A percentile compares a stretch with the other conserved stretches of the same genome.
These are phyloP conservation scores for Wallacemonas collosoma DNA, from an alignment of 208 protist species.

Conservation along the genomic window DNA sequence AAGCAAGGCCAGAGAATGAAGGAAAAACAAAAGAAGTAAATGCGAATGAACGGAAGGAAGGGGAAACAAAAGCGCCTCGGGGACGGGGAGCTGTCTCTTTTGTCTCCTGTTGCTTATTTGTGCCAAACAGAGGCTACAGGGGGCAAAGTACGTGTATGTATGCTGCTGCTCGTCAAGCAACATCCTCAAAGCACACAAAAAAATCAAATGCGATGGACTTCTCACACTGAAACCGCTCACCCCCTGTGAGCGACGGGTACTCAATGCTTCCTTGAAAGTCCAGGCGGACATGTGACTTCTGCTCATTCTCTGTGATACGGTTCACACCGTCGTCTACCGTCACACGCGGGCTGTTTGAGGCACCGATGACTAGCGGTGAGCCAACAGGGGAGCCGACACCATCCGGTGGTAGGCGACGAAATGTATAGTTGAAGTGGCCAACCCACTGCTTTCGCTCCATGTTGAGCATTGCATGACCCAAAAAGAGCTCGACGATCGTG, in stretches of 20 bases:
- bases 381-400: not conserved
- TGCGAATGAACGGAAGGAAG: not conserved
- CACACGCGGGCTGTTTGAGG: not conserved
- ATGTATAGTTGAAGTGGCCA: slow-evolving; percentile 21
- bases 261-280: slow-evolving; percentile 15
- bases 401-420: slow-evolving; percentile 5
- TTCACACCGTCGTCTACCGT: slow-evolving; percentile 8
- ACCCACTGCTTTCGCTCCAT: slow-evolving; percentile 30
- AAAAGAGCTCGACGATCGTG: slow-evolving; percentile 27
- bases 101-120: not conserved
- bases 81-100: not conserved
- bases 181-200: slow-evolving; percentile 6
- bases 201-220: slow-evolving; percentile 4
- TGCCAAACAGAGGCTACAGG: slow-evolving; percentile 8
- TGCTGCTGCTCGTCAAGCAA: not conserved
- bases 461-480: slow-evolving; percentile 23
- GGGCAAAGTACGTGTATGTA: not conserved
- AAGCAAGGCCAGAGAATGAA: too few species aligned
- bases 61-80: not conserved
- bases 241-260: not conserved
- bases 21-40: not conserved
- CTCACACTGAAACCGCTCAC: not conserved
- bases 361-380: not conserved
- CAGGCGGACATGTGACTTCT: slow-evolving; percentile 16
- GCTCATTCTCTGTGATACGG: not conserved